phyloP scores from a whole-genome alignment of 352 stramenopile species.

The Phytophthora syringae region DNA sequence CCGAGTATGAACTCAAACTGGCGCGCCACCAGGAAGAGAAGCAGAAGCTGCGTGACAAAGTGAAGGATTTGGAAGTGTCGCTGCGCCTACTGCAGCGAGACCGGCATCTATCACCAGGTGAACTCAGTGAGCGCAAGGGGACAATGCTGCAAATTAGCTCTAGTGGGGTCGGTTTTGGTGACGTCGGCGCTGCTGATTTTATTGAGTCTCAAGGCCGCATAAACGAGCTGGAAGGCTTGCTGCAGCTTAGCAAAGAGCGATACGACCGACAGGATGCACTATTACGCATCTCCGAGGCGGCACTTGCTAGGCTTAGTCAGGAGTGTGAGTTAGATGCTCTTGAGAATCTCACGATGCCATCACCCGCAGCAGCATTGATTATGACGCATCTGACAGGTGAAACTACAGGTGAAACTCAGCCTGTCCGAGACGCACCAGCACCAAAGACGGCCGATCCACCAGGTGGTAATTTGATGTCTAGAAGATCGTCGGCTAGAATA shows the following conservation, averaged over 20 bases:
- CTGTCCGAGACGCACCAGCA: not conserved
- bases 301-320: conserved; percentile 60
- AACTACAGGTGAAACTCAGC: conserved; percentile 2
- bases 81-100: conserved; percentile 69
- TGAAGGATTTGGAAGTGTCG: conserved; percentile 77
- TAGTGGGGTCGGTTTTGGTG: conserved; percentile 29
- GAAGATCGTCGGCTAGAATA: not conserved
- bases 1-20: conserved; percentile 76
- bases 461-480: conserved; percentile 1
- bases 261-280: conserved; percentile 66
- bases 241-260: conserved; percentile 61
- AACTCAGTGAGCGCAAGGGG: conserved; percentile 70
- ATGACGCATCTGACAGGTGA: conserved; percentile 19
- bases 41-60: conserved; percentile 72
- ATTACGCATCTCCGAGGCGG: conserved; percentile 60
- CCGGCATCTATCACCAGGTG: conserved; percentile 57
- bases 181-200: conserved; percentile 57
- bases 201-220: conserved; percentile 66
- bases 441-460: not conserved
- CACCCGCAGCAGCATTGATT: conserved; percentile 19
- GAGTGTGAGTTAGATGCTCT: conserved; percentile 49
- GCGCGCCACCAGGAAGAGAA: conserved; percentile 74
- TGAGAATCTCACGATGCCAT: conserved; percentile 39
- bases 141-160: conserved; percentile 44
- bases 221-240: conserved; percentile 60